These are phyloP conservation scores for Pseudogymnoascus sp. DNA, from an alignment of 2,329 filamentous ascomycete species.

Conservation along the genomic window DNA sequence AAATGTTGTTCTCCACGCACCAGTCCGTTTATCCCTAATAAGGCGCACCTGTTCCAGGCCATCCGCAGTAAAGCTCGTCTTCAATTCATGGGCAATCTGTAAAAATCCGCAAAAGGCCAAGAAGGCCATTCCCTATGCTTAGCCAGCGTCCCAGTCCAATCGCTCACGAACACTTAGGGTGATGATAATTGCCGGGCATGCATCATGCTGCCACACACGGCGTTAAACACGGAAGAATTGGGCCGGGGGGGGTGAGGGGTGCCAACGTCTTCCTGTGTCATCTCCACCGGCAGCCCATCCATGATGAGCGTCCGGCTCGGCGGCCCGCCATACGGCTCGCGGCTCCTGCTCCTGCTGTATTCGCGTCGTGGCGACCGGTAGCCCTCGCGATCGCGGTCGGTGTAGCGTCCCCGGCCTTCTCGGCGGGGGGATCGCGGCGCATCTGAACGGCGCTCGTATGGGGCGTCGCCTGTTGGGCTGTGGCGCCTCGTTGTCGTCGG, in stretches of 20 bases:
- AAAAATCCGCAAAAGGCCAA: slow-evolving; percentile 28
- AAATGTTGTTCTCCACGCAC: slow-evolving; percentile 30
- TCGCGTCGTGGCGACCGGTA: slow-evolving; percentile 25
- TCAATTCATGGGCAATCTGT: slow-evolving; percentile 51
- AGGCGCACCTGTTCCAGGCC: slow-evolving; percentile 50
- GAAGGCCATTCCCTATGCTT: slow-evolving; percentile 30
- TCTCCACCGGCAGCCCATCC: slow-evolving; percentile 45
- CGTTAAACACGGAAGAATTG: slow-evolving; percentile 13
- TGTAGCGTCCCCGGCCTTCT: slow-evolving; percentile 27
- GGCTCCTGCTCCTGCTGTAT: slow-evolving; percentile 21
- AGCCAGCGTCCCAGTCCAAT: slow-evolving; percentile 29
- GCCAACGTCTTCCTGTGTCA: slow-evolving; percentile 48
- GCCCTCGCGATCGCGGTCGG: slow-evolving; percentile 29
- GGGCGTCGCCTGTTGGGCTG: slow-evolving; percentile 27
- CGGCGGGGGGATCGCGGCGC: slow-evolving; percentile 33
- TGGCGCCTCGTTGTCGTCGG: slow-evolving; percentile 22
- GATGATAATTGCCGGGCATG: slow-evolving; percentile 17
- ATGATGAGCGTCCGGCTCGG: slow-evolving; percentile 49
- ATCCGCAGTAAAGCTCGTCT: slow-evolving; percentile 43
- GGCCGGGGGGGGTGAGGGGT: slow-evolving; percentile 29
- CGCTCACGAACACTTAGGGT: slow-evolving; percentile 31
- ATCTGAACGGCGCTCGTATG: slow-evolving; percentile 32
- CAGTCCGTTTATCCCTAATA: slow-evolving; percentile 52
- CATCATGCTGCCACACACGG: slow-evolving; percentile 1
- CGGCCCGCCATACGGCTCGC: slow-evolving; percentile 24